A percentile compares a stretch with the other conserved stretches of the same genome.
phyloP scores from a whole-genome alignment of 441 rosid genomes.

The Corymbia citriodora region DNA sequence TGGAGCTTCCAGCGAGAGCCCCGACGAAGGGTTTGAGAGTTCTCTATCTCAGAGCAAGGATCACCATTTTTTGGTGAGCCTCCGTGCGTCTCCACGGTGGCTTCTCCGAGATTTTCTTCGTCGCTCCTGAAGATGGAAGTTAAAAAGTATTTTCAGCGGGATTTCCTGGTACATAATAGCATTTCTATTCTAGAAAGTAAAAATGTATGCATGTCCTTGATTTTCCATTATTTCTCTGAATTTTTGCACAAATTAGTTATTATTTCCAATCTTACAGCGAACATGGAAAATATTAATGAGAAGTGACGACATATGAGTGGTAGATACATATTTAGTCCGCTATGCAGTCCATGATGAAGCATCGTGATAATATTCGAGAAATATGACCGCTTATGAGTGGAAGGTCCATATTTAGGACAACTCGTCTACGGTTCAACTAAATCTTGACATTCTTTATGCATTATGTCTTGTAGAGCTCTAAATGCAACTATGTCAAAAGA shows the following conservation, averaged over 20 bases:
- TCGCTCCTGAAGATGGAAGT: too few species aligned
- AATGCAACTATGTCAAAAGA: too few species aligned
- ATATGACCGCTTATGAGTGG: accelerated
- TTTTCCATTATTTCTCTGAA: neutral
- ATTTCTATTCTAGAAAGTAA: neutral
- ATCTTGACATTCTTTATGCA: too few species aligned
- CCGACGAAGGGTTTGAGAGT: too few species aligned
- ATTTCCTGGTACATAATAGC: neutral
- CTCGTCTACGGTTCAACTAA: accelerated
- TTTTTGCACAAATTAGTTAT: neutral
- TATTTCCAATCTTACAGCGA: neutral
- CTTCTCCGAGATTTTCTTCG: neutral
- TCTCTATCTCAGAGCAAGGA: too few species aligned
- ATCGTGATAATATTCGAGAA: neutral
- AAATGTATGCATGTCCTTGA: neutral
- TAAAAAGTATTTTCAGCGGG: neutral
- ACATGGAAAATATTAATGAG: neutral
- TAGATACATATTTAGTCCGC: neutral
- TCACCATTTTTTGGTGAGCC: too few species aligned
- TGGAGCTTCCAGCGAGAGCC: too few species aligned
- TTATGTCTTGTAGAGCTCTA: too few species aligned
- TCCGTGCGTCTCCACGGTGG: too few species aligned
- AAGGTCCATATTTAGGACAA: too few species aligned
- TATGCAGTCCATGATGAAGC: accelerated
- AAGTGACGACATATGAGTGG: neutral